A percentile compares a stretch with the other conserved stretches of the same genome.
Conservation (phyloP, 441 rosid genomes). For the Lepidium campestre region DNA sequence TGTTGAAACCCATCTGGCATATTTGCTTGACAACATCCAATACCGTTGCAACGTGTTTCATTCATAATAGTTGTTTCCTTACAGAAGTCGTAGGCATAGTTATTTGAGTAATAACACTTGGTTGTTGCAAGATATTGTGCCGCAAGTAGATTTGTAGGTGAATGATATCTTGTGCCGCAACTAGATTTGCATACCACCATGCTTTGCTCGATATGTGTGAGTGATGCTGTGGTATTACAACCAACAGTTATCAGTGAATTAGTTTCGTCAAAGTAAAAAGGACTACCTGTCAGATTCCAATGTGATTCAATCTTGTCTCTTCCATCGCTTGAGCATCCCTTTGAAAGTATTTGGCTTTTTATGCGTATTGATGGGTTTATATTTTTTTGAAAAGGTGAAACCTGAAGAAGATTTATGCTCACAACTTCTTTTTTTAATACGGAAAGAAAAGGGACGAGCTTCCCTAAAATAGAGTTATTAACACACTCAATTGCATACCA, state of each 20-base stretch:
- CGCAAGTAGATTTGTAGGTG: background rate
- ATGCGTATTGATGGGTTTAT: background rate
- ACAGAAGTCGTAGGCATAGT: too few relatives aligned
- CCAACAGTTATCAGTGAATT: conserved; percentile 13
- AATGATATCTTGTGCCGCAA: background rate
- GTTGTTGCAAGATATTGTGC: background rate
- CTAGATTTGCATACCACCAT: conserved; percentile 24
- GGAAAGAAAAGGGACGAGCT: background rate
- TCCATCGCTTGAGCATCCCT: conserved; percentile 15
- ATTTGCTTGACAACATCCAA: conserved; percentile 1
- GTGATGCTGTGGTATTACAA: conserved; percentile 20
- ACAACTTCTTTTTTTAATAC: conserved; percentile 13
- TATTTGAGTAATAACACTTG: background rate
- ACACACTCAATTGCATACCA: conserved; percentile 26
- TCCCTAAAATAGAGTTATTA: background rate
- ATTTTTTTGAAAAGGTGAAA: too few relatives aligned
- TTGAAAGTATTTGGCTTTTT: conserved; percentile 2
- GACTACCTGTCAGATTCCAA: too few relatives aligned
- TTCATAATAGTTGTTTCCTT: background rate
- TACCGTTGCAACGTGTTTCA: background rate
- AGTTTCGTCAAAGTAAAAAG: background rate
- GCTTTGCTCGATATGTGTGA: conserved; percentile 9
- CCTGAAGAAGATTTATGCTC: background rate
- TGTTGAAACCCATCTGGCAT: background rate
- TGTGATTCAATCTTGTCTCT: too few relatives aligned